Base-by-base conservation (phyloP, 305 asterid species). In the Fraxinus latifolia region DNA sequence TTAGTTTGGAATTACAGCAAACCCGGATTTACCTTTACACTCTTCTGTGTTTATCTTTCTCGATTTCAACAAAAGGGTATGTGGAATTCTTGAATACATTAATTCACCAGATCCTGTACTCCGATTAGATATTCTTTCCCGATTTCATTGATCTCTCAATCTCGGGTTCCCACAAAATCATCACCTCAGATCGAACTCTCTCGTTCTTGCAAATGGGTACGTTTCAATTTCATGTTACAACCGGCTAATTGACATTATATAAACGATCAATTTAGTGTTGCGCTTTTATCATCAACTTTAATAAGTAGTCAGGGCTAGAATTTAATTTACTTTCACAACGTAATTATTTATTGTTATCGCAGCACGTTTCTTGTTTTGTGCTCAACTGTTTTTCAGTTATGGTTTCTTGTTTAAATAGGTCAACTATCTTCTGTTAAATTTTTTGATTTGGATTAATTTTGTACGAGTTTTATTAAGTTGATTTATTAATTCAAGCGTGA, bases 141-240 rank as follows among this genome's bases (percentile, higher is more conserved):
- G 9, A 29, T 12, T 29, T 14, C 39, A 68, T 68, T 68, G 86
- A 85, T 87, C 87, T 73, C 76, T 79, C 39, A 68, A 68, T 27
- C 75, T 68, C 39, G 2, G 39, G 19, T 68, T 4, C 39, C 37
- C 74, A 1, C 75, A 29, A 53, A 42, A 31, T 65, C 34, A 2
- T 21, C 74, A 75, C 81, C 77, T 80, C 67, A 82, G 73, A 76
- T 87, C 81, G 83, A 60, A 60, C 21, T 84, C 36, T 36, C 37
- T 37, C 12, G 34, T 72, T 74, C 19, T 4, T 4, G 32, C 55
- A 75, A 53, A 87, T 87, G 90, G 89, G 90, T 87, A 74, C 17
- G 36, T 37, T 68, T 68, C 21, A 68, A 34, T 68, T 68, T 29
- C 39, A 29, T 27, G 75, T 67, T 29, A 68, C 39, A 27, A 68